Conservation (phyloP, 768 basidiomycete species). For the Pleurotus eryngii region DNA sequence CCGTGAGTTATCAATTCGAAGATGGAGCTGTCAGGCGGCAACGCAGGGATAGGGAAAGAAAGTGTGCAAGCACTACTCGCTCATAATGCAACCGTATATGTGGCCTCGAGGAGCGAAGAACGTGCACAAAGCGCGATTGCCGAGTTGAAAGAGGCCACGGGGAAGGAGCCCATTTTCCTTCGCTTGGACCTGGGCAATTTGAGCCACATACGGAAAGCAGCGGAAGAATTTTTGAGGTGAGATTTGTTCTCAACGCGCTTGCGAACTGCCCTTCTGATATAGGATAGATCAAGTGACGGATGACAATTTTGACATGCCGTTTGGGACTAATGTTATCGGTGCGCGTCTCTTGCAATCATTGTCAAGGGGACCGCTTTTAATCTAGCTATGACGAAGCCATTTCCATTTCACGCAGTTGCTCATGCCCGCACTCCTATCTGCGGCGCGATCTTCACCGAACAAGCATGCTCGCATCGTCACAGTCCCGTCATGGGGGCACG, state of each 20-base stretch:
- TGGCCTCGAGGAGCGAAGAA: conserved; percentile 28
- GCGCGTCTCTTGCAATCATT: background rate
- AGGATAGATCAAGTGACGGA: conserved; percentile 17
- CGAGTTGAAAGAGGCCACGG: conserved; percentile 32
- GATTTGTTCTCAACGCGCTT: background rate
- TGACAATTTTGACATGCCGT: conserved; percentile 26
- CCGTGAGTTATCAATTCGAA: too few species aligned
- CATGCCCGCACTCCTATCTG: conserved; percentile 34
- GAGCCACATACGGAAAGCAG: conserved; percentile 28
- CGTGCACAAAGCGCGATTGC: conserved; percentile 32
- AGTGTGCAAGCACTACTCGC: conserved; percentile 26
- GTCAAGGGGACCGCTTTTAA: too few species aligned
- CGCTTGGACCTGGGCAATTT: conserved; percentile 33
- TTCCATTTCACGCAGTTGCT: conserved; percentile 53
- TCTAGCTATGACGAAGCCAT: conserved; percentile 38
- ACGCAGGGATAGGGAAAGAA: conserved; percentile 36
- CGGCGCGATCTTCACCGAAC: conserved; percentile 25
- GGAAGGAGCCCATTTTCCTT: conserved; percentile 33
- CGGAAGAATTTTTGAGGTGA: conserved; percentile 29
- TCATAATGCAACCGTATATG: conserved; percentile 38
- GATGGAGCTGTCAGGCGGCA: conserved; percentile 24
- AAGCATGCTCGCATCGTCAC: conserved; percentile 36
- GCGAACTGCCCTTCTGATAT: too few species aligned
- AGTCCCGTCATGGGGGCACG: conserved; percentile 29
- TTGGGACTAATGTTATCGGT: conserved; percentile 24